Base-by-base conservation (phyloP, 345 rosid genomes). In the Eucalyptus sp. region DNA sequence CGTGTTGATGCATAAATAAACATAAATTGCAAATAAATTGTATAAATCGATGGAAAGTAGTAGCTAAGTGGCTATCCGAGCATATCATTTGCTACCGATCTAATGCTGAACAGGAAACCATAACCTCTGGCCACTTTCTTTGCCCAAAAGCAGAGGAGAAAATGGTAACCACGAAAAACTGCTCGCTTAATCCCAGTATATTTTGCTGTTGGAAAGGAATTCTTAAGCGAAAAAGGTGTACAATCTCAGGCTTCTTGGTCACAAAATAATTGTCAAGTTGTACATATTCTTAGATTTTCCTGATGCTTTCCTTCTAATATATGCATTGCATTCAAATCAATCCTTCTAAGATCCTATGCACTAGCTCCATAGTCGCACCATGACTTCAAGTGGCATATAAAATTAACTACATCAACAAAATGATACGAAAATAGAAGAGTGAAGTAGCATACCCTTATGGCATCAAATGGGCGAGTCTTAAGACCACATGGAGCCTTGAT, bases 381-480 rank as follows among this genome's bases (percentile, higher is more conserved):
- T 11, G 25, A 76, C 84, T 41, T 76, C 83, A 37, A 76, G 84
- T 41, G 48, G 84, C 48, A 11, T 11, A 18, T 83, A 64, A 44
- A 37, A 87, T 44, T 49, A 24, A 86, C 41, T 51, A 10, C 18
- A 71, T 41, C 44, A 76, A 41, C 84, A 11, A 76, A 41, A 37
- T 12, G 0, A 37, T 11, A 76, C 2, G 85, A 17, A 27, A 33
- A 68, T 49, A 48, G 37, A 43, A 41, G 58, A 88, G 54, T 25
- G 50, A 46, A 84, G 87, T 24, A 62, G 31, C 87, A 54, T 87
- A 90, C 91, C 88, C 90, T 88, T 86, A 91, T 93, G 86, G 94
- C 76, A 88, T 93, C 94, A 49, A 93, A 93, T 86, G 94, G 94
- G n/a, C 94, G 93, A 68, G 94, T 93, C 90, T 93, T 93, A 83